Percentiles rank a stretch among this genome's conserved stretches.
phyloP scores from a whole-genome alignment of 192 early-diverging fungal species.

The Backusella sp. region DNA sequence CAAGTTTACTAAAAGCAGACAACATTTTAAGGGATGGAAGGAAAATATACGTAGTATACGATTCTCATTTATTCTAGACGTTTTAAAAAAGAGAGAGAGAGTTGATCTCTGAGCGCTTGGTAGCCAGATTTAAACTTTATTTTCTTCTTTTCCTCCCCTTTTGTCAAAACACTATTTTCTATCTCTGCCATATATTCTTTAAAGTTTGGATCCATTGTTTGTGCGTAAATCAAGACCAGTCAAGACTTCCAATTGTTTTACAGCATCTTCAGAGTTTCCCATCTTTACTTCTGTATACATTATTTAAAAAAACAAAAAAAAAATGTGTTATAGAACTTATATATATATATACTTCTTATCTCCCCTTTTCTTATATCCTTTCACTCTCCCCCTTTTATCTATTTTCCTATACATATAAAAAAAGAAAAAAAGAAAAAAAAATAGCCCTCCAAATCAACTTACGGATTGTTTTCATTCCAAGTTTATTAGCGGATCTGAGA shows the following conservation, averaged over 20 bases:
- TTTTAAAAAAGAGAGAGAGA: not conserved
- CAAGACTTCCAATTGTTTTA: slow-evolving; percentile 45
- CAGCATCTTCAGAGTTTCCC: slow-evolving; percentile 48
- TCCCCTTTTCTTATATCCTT: not conserved
- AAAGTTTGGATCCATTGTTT: slow-evolving; percentile 11
- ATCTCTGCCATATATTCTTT: not conserved
- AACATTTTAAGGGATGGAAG: slow-evolving; percentile 8
- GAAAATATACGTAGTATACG: slow-evolving; percentile 9
- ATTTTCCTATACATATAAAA: too few species aligned
- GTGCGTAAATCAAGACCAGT: slow-evolving; percentile 31
- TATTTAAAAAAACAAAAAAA: not conserved
- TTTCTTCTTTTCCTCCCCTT: not conserved
- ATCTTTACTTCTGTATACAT: slow-evolving; percentile 43
- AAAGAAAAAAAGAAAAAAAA: not conserved
- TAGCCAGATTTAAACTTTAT: not conserved
- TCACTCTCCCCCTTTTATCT: too few species aligned
- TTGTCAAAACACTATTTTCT: not conserved
- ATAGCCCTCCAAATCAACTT: slow-evolving; percentile 14
- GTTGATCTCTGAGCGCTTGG: not conserved
- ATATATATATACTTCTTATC: not conserved
- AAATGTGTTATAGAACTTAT: not conserved
- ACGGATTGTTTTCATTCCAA: slow-evolving; percentile 75
- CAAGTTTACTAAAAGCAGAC: slow-evolving; percentile 14
- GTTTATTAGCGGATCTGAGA: slow-evolving; percentile 62
- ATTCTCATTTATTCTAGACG: not conserved